A percentile compares a stretch with the other conserved stretches of the same genome.
Evolutionary conservation across 164 flowering plant species (phyloP).

Genomic region (Magnolia officinalis): DNA sequence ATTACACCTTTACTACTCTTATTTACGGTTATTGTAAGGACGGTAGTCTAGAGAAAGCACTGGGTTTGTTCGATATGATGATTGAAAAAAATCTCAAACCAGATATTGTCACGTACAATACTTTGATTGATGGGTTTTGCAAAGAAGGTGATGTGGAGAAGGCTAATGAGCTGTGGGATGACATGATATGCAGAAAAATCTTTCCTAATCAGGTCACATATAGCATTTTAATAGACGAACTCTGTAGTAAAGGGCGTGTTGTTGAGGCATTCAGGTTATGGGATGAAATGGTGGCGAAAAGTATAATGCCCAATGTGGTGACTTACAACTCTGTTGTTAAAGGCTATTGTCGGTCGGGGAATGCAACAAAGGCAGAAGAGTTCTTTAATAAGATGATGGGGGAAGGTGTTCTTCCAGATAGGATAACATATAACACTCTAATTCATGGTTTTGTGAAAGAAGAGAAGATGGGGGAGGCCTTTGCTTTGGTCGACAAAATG

Average conservation of each 20-base stretch:
- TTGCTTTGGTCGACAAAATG: slow-evolving; percentile 50
- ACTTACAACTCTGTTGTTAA: slow-evolving; percentile 68
- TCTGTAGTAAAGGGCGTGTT: slow-evolving; percentile 50
- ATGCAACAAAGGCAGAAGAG: slow-evolving; percentile 45
- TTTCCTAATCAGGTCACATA: slow-evolving; percentile 64
- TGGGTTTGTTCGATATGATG: slow-evolving; percentile 59
- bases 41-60: slow-evolving; percentile 52
- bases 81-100: slow-evolving; percentile 55
- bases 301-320: slow-evolving; percentile 59
- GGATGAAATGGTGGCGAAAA: slow-evolving; percentile 77
- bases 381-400: slow-evolving; percentile 50
- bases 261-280: slow-evolving; percentile 62
- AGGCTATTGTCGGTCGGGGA: slow-evolving; percentile 72
- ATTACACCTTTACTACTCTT: slow-evolving; percentile 67
- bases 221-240: slow-evolving; percentile 64
- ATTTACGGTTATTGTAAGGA: slow-evolving; percentile 73
- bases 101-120: slow-evolving; percentile 73
- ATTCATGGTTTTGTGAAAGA: slow-evolving; percentile 63
- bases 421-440: slow-evolving; percentile 69
- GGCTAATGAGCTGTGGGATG: slow-evolving; percentile 55
- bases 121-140: slow-evolving; percentile 78
- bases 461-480: slow-evolving; percentile 56
- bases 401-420: slow-evolving; percentile 56
- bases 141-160: slow-evolving; percentile 67
- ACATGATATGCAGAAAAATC: slow-evolving; percentile 49